A percentile compares a stretch with the other conserved stretches of the same genome.
Evolutionary conservation across 371 early-diverging fungal species (phyloP).

Genomic region (Syncephalastrum contaminatum): DNA sequence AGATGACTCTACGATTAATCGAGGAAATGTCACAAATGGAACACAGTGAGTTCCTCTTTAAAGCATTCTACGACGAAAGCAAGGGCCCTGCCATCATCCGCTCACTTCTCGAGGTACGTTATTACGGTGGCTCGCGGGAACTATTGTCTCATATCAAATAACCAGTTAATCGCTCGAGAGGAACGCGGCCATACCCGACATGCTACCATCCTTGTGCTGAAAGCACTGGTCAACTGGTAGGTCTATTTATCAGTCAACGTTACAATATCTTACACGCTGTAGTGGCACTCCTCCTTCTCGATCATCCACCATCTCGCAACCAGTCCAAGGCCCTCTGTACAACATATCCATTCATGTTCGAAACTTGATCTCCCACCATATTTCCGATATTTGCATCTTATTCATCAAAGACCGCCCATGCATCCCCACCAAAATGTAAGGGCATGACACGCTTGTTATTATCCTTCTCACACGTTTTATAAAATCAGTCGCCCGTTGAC

Average conservation of each 20-base stretch:
- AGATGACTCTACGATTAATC: conserved; percentile 37
- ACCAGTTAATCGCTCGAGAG: too few relatives aligned
- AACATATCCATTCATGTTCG: conserved; percentile 23
- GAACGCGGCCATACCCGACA: too few relatives aligned
- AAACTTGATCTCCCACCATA: conserved; percentile 25
- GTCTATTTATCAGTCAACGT: conserved; percentile 2
- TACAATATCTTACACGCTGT: background rate
- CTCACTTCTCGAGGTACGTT: too few relatives aligned
- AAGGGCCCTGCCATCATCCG: background rate
- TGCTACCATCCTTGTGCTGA: background rate
- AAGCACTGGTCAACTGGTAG: conserved; percentile 2
- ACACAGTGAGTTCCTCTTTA: conserved; percentile 27
- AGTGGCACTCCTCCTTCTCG: conserved; percentile 35
- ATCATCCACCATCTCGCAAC: conserved; percentile 26
- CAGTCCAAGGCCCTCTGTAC: conserved; percentile 41
- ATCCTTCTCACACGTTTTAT: background rate
- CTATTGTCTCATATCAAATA: too few relatives aligned
- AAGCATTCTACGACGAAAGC: background rate
- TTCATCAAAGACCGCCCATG: conserved; percentile 26
- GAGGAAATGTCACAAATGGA: conserved; percentile 45
- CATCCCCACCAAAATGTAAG: conserved; percentile 23
- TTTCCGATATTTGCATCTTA: conserved; percentile 23
- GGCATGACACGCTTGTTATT: background rate
- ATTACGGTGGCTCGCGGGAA: too few relatives aligned
- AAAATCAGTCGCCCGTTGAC: conserved; percentile 25